Percentiles rank a stretch among this genome's conserved stretches.
Evolutionary conservation across 73 alveolate species (phyloP).

Genomic region (Loxodes magnus): DNA sequence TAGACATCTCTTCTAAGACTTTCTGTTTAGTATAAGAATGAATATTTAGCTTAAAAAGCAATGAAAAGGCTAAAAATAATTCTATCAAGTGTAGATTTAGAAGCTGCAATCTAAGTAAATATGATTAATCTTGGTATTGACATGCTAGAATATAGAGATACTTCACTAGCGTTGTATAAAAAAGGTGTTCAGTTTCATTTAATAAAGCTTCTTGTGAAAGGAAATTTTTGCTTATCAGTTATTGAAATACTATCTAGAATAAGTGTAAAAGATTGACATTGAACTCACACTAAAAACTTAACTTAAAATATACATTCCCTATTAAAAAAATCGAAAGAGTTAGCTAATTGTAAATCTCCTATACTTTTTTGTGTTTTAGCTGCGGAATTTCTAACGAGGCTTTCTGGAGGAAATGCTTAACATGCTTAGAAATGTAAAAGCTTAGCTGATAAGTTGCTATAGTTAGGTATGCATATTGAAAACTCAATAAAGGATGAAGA

Average conservation of each 20-base stretch:
- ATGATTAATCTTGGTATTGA: neutral
- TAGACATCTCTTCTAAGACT: neutral
- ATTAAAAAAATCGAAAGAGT: neutral
- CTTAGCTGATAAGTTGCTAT: neutral
- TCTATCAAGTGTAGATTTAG: neutral
- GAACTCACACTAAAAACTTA: neutral
- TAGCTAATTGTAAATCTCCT: neutral
- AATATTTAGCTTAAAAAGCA: neutral
- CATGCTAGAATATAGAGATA: slow-evolving; percentile 4
- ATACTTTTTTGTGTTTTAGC: slow-evolving; percentile 1
- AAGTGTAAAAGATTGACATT: neutral
- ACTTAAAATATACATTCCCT: neutral
- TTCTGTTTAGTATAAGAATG: neutral
- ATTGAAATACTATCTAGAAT: slow-evolving; percentile 1
- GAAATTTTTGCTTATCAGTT: neutral
- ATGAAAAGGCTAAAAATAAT: neutral
- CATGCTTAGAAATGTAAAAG: neutral
- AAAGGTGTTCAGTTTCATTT: neutral
- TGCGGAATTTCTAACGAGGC: slow-evolving; percentile 1
- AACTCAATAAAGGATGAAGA: neutral
- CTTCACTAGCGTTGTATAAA: neutral
- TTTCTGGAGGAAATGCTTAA: neutral
- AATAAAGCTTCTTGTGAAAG: slow-evolving; percentile 1
- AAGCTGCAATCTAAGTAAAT: neutral
- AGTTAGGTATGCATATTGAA: neutral